These are phyloP conservation scores for Pleoardoris graminearum DNA, from an alignment of 2,329 filamentous ascomycete species.

Conservation along the genomic window DNA sequence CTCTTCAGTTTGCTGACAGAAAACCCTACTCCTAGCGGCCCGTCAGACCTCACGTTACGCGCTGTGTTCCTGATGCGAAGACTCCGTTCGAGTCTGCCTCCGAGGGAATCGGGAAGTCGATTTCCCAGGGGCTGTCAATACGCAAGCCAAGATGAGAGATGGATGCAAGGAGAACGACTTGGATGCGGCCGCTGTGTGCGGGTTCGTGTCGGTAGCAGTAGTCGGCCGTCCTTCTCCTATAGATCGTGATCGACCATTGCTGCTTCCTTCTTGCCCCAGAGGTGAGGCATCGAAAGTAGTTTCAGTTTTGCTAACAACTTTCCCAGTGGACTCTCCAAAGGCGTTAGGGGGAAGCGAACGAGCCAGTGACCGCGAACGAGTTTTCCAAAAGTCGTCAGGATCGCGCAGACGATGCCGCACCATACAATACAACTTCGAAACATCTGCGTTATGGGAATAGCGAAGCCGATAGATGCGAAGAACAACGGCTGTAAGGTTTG, in stretches of 20 bases:
- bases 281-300: constrained; percentile 25
- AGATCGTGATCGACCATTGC: background rate
- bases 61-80: constrained; percentile 40
- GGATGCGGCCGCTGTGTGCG: constrained; percentile 26
- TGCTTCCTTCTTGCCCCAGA: constrained; percentile 28
- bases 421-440: constrained; percentile 67
- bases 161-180: constrained; percentile 69
- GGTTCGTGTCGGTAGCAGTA: constrained; percentile 4
- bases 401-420: constrained; percentile 72
- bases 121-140: constrained; percentile 81
- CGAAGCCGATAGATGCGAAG: constrained; percentile 76
- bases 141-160: constrained; percentile 65
- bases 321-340: constrained; percentile 11
- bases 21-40: constrained; percentile 57
- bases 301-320: constrained; percentile 18
- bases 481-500: constrained; percentile 70
- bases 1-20: constrained; percentile 53
- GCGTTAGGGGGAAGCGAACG: constrained; percentile 38
- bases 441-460: constrained; percentile 73
- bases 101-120: constrained; percentile 75
- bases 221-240: background rate
- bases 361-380: constrained; percentile 48
- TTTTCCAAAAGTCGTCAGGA: constrained; percentile 66
- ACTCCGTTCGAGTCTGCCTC: constrained; percentile 62
- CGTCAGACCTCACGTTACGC: constrained; percentile 46